Evolutionary conservation across 495 filamentous ascomycete genomes (phyloP).

Genomic region (Astrocystis sublimbata): DNA sequence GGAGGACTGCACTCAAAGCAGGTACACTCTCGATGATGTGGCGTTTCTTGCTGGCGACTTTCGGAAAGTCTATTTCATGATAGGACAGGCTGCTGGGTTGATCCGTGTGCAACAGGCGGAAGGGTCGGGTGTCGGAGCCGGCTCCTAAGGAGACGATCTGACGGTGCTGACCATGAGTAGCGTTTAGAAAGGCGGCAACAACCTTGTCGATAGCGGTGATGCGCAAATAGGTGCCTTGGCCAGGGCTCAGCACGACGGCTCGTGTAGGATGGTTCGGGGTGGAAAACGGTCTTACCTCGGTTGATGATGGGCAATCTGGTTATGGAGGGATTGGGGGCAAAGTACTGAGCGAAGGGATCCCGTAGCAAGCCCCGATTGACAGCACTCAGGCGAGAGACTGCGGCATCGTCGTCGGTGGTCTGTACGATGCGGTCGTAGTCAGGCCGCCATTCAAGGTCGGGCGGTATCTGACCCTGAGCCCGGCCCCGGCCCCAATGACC

Average conservation of each 20-base stretch:
- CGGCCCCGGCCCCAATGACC: constrained; percentile 43
- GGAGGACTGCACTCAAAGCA: constrained; percentile 32
- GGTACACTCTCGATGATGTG: constrained; percentile 34
- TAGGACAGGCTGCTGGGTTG: constrained; percentile 59
- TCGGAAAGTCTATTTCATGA: constrained; percentile 89
- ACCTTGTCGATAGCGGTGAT: constrained; percentile 84
- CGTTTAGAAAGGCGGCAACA: constrained; percentile 66
- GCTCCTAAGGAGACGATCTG: constrained; percentile 95
- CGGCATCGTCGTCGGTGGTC: constrained; percentile 89
- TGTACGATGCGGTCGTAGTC: constrained; percentile 64
- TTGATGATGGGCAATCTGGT: constrained; percentile 88
- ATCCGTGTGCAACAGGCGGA: constrained; percentile 59
- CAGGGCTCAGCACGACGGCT: constrained; percentile 25
- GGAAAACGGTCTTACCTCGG: constrained; percentile 62
- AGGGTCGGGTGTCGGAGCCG: constrained; percentile 86
- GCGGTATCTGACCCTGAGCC: constrained; percentile 40
- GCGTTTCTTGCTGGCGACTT: constrained; percentile 66
- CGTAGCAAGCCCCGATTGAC: constrained; percentile 83
- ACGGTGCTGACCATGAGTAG: constrained; percentile 45
- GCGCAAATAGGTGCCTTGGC: constrained; percentile 85
- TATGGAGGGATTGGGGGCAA: constrained; percentile 45
- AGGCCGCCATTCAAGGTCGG: constrained; percentile 19
- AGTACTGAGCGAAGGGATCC: constrained; percentile 72
- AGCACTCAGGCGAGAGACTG: constrained; percentile 82
- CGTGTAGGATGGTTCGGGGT: constrained; percentile 17